Percentiles rank a stretch among this genome's conserved stretches.
Evolutionary conservation across 345 rosid genomes (phyloP).

Genomic region (Gossypium herbaceum): DNA sequence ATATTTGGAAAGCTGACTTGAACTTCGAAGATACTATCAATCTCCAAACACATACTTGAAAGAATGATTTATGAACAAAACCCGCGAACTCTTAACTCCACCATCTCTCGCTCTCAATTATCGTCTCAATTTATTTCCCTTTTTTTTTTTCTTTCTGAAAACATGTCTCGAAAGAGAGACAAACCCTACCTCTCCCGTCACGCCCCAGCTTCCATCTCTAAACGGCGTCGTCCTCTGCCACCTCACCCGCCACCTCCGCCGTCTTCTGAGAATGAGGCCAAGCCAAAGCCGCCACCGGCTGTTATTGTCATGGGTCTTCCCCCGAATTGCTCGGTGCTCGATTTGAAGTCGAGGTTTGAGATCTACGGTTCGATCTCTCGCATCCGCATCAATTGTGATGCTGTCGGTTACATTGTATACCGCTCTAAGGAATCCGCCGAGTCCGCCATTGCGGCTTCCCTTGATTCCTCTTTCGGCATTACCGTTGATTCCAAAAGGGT

Average conservation of each 20-base stretch:
- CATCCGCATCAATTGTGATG: constrained; percentile 67
- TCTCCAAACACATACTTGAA: neutral
- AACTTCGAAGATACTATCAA: neutral
- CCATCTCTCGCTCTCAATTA: too few relatives aligned
- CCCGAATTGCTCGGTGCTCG: constrained; percentile 70
- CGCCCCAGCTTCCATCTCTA: constrained; percentile 32
- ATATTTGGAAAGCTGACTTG: neutral
- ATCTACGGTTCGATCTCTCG: constrained; percentile 87
- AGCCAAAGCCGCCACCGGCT: constrained; percentile 59
- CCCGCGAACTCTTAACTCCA: neutral
- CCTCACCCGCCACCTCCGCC: constrained; percentile 23
- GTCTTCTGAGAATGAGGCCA: constrained; percentile 20
- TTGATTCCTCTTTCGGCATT: constrained; percentile 66
- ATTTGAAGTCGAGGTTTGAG: constrained; percentile 87
- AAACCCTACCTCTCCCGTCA: constrained; percentile 46
- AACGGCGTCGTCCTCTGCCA: constrained; percentile 64
- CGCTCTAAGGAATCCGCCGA: constrained; percentile 73
- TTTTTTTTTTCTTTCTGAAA: neutral
- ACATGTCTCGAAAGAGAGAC: constrained; percentile 42
- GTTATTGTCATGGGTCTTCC: constrained; percentile 57
- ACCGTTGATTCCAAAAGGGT: constrained; percentile 56
- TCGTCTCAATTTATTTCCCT: neutral
- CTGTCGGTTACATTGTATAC: constrained; percentile 51
- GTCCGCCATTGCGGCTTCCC: constrained; percentile 72
- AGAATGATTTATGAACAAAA: neutral